Evolutionary conservation across 1,139 yeast genomes (phyloP).

Genomic region (Protomyces pachydermus): DNA sequence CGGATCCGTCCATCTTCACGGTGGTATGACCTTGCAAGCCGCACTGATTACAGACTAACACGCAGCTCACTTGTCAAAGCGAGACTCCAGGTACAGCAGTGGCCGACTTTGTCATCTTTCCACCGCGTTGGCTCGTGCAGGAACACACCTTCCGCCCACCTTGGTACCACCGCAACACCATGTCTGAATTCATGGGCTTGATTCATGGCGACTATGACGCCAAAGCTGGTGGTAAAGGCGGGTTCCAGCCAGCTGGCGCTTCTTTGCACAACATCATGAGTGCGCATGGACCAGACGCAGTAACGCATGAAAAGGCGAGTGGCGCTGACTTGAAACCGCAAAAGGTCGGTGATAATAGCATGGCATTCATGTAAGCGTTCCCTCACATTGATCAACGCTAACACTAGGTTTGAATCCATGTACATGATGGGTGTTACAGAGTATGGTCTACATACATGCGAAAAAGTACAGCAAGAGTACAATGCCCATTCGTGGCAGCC

Average conservation of each 20-base stretch:
- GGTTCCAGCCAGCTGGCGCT: constrained; percentile 39
- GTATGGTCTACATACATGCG: constrained; percentile 31
- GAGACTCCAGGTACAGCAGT: constrained; percentile 37
- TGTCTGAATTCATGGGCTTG: constrained; percentile 39
- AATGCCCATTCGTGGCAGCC: constrained; percentile 35
- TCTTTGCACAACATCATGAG: constrained; percentile 38
- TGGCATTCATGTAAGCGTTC: constrained; percentile 36
- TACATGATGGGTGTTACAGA: constrained; percentile 27
- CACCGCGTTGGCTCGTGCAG: constrained; percentile 39
- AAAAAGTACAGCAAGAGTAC: constrained; percentile 34
- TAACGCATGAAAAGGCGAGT: constrained; percentile 35
- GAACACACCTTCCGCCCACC: constrained; percentile 39
- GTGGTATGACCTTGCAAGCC: constrained; percentile 27
- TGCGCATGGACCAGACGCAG: constrained; percentile 38
- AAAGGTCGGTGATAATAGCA: constrained; percentile 36
- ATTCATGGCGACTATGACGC: constrained; percentile 36
- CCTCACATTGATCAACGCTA: background rate
- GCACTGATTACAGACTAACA: background rate
- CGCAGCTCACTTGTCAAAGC: constrained; percentile 35
- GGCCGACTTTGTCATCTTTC: constrained; percentile 39
- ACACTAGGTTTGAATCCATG: background rate
- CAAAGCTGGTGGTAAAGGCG: constrained; percentile 34
- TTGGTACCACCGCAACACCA: constrained; percentile 38
- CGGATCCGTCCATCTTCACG: constrained; percentile 34
- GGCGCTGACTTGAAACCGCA: constrained; percentile 33